Conservation (phyloP, 257 asterid genomes). For the Haberlea rhodopensis region DNA sequence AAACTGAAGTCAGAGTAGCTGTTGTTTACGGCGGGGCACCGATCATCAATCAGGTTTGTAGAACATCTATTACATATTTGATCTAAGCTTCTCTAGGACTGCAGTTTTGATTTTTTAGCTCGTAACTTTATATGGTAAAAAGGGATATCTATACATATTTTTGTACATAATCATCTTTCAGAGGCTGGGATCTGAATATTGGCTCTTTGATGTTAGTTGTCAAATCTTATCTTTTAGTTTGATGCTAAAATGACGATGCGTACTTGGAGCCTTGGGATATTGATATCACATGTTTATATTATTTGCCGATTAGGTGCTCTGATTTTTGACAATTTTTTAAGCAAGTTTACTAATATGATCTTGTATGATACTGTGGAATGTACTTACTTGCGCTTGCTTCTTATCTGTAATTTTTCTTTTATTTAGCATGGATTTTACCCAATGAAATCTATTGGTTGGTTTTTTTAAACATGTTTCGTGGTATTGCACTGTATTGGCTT, state of each 20-base stretch:
- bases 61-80: neutral
- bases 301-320: neutral
- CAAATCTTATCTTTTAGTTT: no score
- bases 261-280: no score
- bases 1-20: slow-evolving; percentile 62
- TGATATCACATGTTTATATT: neutral
- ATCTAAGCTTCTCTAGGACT: neutral
- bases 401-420: neutral
- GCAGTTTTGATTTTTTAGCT: neutral
- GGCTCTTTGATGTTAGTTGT: neutral
- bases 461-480: neutral
- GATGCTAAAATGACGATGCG: no score
- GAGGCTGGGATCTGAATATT: neutral
- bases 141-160: no score
- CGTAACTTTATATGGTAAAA: no score
- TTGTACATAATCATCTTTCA: neutral
- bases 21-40: slow-evolving; percentile 86
- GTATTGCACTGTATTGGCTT: no score
- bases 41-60: slow-evolving; percentile 47
- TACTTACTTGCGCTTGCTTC: neutral
- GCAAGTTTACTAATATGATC: neutral
- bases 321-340: no score
- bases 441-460: no score
- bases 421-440: neutral
- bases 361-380: neutral